Base-by-base conservation (phyloP, 148 eudicot genomes). In the Vaccinium myrtillus region DNA sequence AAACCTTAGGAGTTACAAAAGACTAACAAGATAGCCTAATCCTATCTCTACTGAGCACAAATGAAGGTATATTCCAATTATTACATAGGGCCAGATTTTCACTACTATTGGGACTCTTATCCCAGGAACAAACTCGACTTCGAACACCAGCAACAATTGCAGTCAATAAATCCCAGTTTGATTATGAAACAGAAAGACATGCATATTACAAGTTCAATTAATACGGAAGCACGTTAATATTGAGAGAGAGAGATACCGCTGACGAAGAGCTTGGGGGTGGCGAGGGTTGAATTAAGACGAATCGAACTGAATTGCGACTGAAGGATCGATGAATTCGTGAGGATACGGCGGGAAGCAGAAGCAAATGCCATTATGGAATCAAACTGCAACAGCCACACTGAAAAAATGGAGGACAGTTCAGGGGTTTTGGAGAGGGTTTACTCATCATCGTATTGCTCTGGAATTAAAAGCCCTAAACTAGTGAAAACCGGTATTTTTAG, bases 201-300 rank as follows among this genome's bases (percentile, higher is more conserved):
- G n/a, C 63, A 61, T 9, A 61, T 21, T 25, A 6, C 10, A 58
- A 58, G 63, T 58, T 67, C 16, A 12, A 51, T 51, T 51, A 51
- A 11, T 51, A 43, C 8, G 55, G 55, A 51, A 9, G 55, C 55
- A 11, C 55, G 13, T 2, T 2, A 8, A 51, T 63, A 10, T 63
- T 63, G 0, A n/a, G 27, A 63, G 71, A 65, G 32, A 65, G 73
- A 63, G 70, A 63, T 88, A 94, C 98, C 97, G 83, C 95, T 92
- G 86, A 95, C 82, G 87, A 93, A 95, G 82, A 95, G 98, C 90
- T 95, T 95, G 11, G 96, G 94, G 55, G 90, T 73, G 86, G 98
- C 91, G 88, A 93, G 95, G 65, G 95, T 93, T 65, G 98, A 71
- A 53, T 81, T 91, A n/a, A 85, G 81, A 76, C 96, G 98, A 89